A percentile compares a stretch with the other conserved stretches of the same genome.
phyloP scores from a whole-genome alignment of 345 rosid species.

The Kernera saxatilis region DNA sequence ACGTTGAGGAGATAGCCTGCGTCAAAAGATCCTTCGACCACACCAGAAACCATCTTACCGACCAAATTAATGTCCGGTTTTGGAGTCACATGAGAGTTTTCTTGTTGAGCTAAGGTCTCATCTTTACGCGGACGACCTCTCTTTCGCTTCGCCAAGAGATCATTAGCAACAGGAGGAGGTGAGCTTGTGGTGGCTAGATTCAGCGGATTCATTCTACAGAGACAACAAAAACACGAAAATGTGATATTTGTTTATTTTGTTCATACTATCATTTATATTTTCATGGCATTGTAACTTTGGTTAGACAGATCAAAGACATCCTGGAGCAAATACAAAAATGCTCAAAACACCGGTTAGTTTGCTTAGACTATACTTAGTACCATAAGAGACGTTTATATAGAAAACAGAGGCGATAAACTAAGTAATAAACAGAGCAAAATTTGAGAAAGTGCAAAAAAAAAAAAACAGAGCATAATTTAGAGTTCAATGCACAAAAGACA shows the following conservation, averaged over 20 bases:
- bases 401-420: background rate
- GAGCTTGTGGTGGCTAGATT: slow-evolving; percentile 22
- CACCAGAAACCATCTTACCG: slow-evolving; percentile 53
- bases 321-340: background rate
- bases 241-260: background rate
- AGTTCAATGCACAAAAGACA: background rate
- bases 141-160: slow-evolving; percentile 41
- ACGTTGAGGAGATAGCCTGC: slow-evolving; percentile 63
- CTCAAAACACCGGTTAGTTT: background rate
- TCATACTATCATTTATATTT: background rate
- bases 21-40: slow-evolving; percentile 57
- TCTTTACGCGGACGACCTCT: slow-evolving; percentile 62
- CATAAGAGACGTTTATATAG: background rate
- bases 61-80: slow-evolving; percentile 33
- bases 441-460: too few species aligned
- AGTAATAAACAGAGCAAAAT: background rate
- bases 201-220: slow-evolving; percentile 36
- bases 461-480: too few species aligned
- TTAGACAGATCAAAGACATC: background rate
- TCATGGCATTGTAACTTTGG: background rate
- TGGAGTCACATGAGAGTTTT: slow-evolving; percentile 2
- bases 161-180: slow-evolving; percentile 32
- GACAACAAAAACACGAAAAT: background rate
- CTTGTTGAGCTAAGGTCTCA: slow-evolving; percentile 26
- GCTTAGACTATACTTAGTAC: background rate